A percentile compares a stretch with the other conserved stretches of the same genome.
Conservation (phyloP, 768 basidiomycete genomes). For the Austroboletus eburneus region DNA sequence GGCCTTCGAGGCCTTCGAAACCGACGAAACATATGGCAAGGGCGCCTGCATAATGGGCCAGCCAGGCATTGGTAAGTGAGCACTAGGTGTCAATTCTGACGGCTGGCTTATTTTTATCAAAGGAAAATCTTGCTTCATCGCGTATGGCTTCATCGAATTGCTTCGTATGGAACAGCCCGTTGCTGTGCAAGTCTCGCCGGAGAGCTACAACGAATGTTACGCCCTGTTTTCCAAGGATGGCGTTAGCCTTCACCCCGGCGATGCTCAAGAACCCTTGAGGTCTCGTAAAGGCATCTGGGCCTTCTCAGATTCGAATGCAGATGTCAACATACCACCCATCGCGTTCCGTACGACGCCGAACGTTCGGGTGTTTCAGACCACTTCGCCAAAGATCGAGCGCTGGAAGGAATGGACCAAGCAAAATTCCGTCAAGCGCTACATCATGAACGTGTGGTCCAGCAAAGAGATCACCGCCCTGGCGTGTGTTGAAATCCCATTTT, state of each 20-base stretch:
- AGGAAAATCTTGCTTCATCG: conserved; percentile 7
- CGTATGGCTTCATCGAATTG: conserved; percentile 5
- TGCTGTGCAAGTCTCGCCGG: conserved; percentile 3
- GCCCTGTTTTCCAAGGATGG: background rate
- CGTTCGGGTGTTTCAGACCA: conserved; percentile 5
- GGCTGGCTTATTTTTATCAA: background rate
- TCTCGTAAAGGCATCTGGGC: background rate
- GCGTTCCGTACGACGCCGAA: background rate
- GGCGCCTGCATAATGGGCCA: background rate
- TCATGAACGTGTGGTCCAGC: conserved; percentile 1
- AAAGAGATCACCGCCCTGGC: conserved; percentile 5
- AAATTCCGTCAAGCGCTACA: background rate
- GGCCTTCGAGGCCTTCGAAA: background rate
- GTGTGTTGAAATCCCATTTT: background rate
- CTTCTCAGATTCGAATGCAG: conserved; percentile 1
- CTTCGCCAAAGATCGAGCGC: background rate
- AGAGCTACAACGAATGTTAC: background rate
- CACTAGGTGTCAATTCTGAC: background rate
- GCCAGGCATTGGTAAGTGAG: background rate
- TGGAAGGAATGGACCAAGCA: conserved; percentile 9
- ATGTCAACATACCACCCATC: background rate
- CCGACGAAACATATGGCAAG: no score
- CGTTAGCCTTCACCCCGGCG: background rate
- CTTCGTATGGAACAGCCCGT: conserved; percentile 1
- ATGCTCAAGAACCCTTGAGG: background rate